Conservation (phyloP, 78 protist genomes). For the Dictyostelium purpureum region DNA sequence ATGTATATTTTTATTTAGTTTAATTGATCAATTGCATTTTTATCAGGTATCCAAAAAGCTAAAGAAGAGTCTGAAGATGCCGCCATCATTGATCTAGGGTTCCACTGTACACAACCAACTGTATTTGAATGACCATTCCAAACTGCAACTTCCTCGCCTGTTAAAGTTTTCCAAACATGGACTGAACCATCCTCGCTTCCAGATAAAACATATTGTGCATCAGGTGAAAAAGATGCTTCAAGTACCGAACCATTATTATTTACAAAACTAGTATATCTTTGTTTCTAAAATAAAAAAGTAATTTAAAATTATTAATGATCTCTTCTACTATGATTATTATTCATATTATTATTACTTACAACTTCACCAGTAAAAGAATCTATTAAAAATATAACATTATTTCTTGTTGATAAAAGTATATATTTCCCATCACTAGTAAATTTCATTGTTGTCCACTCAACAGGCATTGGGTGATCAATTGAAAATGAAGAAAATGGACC, state of each 20-base stretch:
- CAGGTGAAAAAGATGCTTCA: conserved; percentile 89
- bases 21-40: not conserved
- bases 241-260: conserved; percentile 41
- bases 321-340: not conserved
- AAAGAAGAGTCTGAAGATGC: conserved; percentile 79
- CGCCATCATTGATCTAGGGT: conserved; percentile 83
- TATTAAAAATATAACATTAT: conserved; percentile 57
- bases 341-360: not conserved
- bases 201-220: conserved; percentile 81
- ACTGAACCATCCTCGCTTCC: conserved; percentile 87
- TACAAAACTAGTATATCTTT: conserved; percentile 59
- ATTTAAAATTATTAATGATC: not conserved
- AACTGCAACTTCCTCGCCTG: conserved; percentile 76
- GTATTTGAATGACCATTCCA: conserved; percentile 80
- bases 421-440: conserved; percentile 83
- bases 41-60: conserved; percentile 85
- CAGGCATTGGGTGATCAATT: conserved; percentile 53
- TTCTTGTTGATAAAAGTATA: conserved; percentile 68
- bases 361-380: conserved; percentile 80
- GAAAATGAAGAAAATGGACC: conserved; percentile 70
- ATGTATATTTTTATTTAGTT: not conserved
- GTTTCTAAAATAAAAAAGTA: conserved; percentile 42
- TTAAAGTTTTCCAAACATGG: conserved; percentile 82
- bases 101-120: conserved; percentile 87
- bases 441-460: conserved; percentile 78